Evolutionary conservation across 805 yeast genomes (phyloP).

Genomic region (Nakazawaea laoshanensis): DNA sequence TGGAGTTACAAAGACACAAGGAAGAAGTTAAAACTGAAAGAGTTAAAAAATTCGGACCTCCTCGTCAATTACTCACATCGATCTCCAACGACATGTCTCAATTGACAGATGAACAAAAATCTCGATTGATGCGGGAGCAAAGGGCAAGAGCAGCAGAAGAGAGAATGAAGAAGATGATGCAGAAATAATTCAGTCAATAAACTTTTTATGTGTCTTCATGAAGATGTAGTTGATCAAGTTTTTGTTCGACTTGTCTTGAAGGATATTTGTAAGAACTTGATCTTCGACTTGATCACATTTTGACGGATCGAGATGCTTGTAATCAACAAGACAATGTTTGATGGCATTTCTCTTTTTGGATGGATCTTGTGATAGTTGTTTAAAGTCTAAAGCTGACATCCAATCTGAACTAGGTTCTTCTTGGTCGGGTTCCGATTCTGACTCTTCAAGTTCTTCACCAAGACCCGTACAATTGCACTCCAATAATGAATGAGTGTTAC

Average conservation of each 20-base stretch:
- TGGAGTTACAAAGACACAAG: constrained; percentile 31
- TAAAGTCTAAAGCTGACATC: constrained; percentile 48
- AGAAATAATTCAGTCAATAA: not conserved
- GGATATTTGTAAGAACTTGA: constrained; percentile 22
- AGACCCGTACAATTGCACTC: constrained; percentile 54
- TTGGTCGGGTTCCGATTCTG: constrained; percentile 10
- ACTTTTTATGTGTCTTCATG: constrained; percentile 24
- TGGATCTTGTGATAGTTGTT: constrained; percentile 23
- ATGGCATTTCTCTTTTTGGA: constrained; percentile 32
- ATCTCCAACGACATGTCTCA: constrained; percentile 16
- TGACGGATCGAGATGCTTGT: constrained; percentile 52
- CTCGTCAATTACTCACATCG: constrained; percentile 22
- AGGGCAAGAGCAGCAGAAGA: constrained; percentile 97
- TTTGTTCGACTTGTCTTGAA: constrained; percentile 15
- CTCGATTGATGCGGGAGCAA: constrained; percentile 83
- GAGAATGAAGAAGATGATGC: constrained; percentile 36
- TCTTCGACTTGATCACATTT: constrained; percentile 19
- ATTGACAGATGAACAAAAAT: constrained; percentile 50
- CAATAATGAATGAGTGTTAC: constrained; percentile 74
- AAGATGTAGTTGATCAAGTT: constrained; percentile 30
- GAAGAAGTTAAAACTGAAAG: constrained; percentile 26
- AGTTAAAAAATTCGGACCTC: constrained; percentile 25
- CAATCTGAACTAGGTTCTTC: constrained; percentile 25
- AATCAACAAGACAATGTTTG: constrained; percentile 51
- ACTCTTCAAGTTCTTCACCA: constrained; percentile 28